Percentiles rank a stretch among this genome's conserved stretches.
Evolutionary conservation across 78 protist species (phyloP).

Genomic region (Dictyostelium capitatum): DNA sequence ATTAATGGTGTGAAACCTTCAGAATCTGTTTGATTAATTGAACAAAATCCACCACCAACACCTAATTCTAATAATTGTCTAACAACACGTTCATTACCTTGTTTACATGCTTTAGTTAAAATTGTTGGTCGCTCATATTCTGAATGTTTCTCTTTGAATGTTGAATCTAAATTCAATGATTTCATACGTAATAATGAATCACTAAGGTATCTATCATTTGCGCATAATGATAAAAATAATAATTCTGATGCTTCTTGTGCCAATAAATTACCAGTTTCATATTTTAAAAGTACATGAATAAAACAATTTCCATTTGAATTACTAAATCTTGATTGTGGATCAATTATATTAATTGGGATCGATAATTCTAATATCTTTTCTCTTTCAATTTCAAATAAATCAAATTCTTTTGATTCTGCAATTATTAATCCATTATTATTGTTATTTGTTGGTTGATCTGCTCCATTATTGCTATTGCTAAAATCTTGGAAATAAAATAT

Average conservation of each 20-base stretch:
- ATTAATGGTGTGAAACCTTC: constrained; percentile 68
- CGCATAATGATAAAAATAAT: constrained; percentile 57
- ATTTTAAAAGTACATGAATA: constrained; percentile 26
- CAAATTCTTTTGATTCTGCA: constrained; percentile 53
- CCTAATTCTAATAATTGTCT: constrained; percentile 54
- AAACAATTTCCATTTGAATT: not conserved
- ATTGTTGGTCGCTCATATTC: constrained; percentile 34
- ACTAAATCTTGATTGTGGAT: not conserved
- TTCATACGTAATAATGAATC: constrained; percentile 6
- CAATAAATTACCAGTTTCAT: constrained; percentile 32
- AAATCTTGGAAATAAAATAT: constrained; percentile 28
- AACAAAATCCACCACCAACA: not conserved
- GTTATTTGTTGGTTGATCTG: not conserved
- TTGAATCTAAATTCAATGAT: constrained; percentile 18
- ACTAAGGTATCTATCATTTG: constrained; percentile 12
- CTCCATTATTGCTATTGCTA: not conserved
- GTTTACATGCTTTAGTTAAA: constrained; percentile 63
- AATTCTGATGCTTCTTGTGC: constrained; percentile 39
- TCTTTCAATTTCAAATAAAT: constrained; percentile 48
- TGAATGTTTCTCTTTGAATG: constrained; percentile 41
- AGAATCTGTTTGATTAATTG: constrained; percentile 8
- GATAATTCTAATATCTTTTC: constrained; percentile 29
- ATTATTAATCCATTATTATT: not conserved
- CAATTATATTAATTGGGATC: not conserved
- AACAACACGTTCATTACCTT: constrained; percentile 30